A percentile compares a stretch with the other conserved stretches of the same genome.
Evolutionary conservation across 768 basidiomycete species (phyloP).

Genomic region (Pisolithus orientalis): DNA sequence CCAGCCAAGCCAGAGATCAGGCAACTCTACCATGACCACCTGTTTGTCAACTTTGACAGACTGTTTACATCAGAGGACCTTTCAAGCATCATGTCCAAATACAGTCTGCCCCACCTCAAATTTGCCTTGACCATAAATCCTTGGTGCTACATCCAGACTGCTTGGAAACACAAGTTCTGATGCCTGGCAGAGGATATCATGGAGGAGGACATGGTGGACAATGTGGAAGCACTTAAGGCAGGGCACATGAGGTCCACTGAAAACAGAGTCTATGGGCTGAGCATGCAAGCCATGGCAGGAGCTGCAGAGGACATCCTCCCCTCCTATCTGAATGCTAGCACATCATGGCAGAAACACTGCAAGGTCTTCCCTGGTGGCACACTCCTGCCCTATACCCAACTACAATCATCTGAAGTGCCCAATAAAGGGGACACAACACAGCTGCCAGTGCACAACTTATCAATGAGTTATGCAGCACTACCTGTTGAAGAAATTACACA

Average conservation of each 20-base stretch:
- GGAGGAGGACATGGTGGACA: constrained; percentile 4
- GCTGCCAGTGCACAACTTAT: neutral
- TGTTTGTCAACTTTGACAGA: too few species aligned
- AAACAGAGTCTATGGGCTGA: constrained; percentile 23
- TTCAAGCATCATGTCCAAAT: neutral
- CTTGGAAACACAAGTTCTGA: constrained; percentile 4
- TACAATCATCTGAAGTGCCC: neutral
- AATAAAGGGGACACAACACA: neutral
- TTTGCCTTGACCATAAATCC: constrained; percentile 1
- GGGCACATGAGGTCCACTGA: constrained; percentile 20
- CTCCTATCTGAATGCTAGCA: constrained; percentile 19
- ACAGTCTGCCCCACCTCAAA: neutral
- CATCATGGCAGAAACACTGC: neutral
- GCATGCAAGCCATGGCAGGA: constrained; percentile 12
- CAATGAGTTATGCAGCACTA: neutral
- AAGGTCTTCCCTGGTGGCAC: neutral
- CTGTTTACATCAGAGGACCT: neutral
- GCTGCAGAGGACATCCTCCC: constrained; percentile 20
- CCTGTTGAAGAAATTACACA: neutral
- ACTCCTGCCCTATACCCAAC: neutral
- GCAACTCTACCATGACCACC: neutral
- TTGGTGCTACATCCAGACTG: constrained; percentile 19
- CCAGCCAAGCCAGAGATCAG: neutral
- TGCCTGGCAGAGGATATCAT: constrained; percentile 2
- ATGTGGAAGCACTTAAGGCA: constrained; percentile 19